Base-by-base conservation (phyloP, 768 basidiomycete species). In the Leccinum aurantiacum region DNA sequence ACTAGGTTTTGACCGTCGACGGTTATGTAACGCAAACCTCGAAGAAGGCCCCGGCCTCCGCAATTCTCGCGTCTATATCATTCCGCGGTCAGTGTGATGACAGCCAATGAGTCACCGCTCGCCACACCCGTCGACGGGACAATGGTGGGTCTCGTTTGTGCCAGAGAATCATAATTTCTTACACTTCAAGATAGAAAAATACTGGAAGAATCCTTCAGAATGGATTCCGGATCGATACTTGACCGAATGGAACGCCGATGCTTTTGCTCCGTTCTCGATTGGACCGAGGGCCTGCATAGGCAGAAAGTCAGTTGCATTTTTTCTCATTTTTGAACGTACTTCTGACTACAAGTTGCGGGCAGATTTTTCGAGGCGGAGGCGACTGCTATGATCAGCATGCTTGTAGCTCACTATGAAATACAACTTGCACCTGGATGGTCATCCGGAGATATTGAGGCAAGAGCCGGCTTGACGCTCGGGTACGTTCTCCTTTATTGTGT, bases 151-250 rank as follows among this genome's bases (percentile, higher is more conserved):
- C n/a, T 46, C 17, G 44, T 19, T 46, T 11, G 44, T 17, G 37
- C 37, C 37, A 38, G 6, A 38, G 37, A 38, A 15, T 0, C 37
- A 38, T 15, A 7, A 38, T 8, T 38, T 17, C 1, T 38, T 38
- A 38, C 15, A 38, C 37, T 15, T 0, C 37, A 38, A 38, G 37
- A 38, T n/a, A 46, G 44, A 46, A 19, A 19, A 46, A 13, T 22
- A 46, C 11, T 46, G 44, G 44, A 46, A 13, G 44, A 19, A 46
- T 11, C 44, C 44, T 46, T 22, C 19, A 13, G 44, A 46, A 46
- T 57, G 56, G 56, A 49, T 29, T n/a, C 56, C 33, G 7, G 56
- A 48, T 48, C 46, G 46, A n/a, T 56, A 37, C 46, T 17, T 56
- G 22, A 56, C 17, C 7, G 56, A 56, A 35, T 37, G 56, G 47